Evolutionary conservation across 805 yeast species (phyloP), one percentile per base, ranked within the genome.

Genomic region (Lipomyces anomalus): DNA sequence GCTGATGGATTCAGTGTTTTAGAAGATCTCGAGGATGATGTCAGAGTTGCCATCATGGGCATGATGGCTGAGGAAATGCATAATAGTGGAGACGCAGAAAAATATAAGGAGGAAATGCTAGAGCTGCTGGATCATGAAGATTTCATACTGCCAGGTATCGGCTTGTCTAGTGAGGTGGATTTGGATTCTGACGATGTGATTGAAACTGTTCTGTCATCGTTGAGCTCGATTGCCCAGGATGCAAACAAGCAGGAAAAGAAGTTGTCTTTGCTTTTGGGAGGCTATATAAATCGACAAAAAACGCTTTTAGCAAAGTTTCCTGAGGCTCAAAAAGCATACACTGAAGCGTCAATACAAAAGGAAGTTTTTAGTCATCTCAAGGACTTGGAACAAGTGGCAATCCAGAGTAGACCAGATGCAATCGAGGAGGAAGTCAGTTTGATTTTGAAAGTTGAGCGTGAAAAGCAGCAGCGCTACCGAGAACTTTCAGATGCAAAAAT

Each of bases 181-280:
- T 13, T 26, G 11, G 41, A 34, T 4, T 33, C 44, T 6, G 53
- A 38, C 35, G 54, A 47, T 32, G 47, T 38, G 4, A 22, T 48
- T n/a, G 58, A 56, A 9, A 29, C 37, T 16, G 46, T 57, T 6
- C 49, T 45, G 1, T 35, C 39, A n/a, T 46, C 46, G 9, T 41
- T 54, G 4, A 43, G 47, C 5, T 50, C 38, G 7, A 33, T 48
- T 1, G 61, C 63, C 1, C 50, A 52, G 32, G 52, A 50, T 6
- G 58, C 67, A 4, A 57, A 61, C 34, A 58, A 54, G 32, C 55
- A 61, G 20, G 72, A 68, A 42, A 56, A 60, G 37, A 63, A 61
- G 35, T 51, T 67, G 26, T 38, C 43, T 2, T 23, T 57, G 3
- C 43, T 60, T 34, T 56, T 65, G 11, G 66, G 60, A n/a, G 72